Base-by-base conservation (phyloP, 2,329 filamentous ascomycete genomes). In the Chrysoporthe deuterocubensis region DNA sequence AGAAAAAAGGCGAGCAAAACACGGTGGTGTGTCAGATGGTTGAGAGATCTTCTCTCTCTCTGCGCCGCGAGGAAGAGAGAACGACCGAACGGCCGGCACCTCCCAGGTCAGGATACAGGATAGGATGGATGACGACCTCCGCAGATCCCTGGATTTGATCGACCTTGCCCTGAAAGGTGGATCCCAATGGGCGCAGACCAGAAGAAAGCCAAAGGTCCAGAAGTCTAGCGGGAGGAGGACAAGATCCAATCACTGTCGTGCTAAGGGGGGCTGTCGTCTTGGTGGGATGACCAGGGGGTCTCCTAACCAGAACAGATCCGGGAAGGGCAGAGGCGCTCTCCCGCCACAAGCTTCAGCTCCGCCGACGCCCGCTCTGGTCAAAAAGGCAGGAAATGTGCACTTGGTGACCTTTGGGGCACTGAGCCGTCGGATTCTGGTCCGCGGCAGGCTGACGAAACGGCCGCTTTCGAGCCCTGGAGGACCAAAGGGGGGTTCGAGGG, bases 111-210 rank as follows among this genome's bases (percentile, higher is more conserved):
- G 67, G 67, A 63, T 48, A 52, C 34, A 54, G 42, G 59, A 46
- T 62, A 65, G 43, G 63, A 62, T 62, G 52, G 46, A 59, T 64
- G 62, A 58, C 50, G 62, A 50, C 32, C 44, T n/a, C 44, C 40
- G 26, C 37, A 62, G 48, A 57, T 65, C 65, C 67, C 62, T 62
- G 61, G 42, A 32, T 18, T 21, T 57, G 63, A 67, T 64, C 60
- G 60, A 56, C 59, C 52, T 50, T 50, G 68, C 57, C 68, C 68
- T 67, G 68, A 60, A 67, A 65, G 65, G 68, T 67, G 68, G 68
- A 50, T 14, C 48, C 68, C 40, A 42, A 48, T 62, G 68, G 26
- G 62, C 52, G 58, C 32, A 63, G 61, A 61, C 62, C 43, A 26
- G 44, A 50, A 64, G 61, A 66, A 50, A 52, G 63, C 58, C 63